Evolutionary conservation across 139 green algal species (phyloP), one percentile per base, ranked within the genome.

Genomic region (Coccomyxa sp.): DNA sequence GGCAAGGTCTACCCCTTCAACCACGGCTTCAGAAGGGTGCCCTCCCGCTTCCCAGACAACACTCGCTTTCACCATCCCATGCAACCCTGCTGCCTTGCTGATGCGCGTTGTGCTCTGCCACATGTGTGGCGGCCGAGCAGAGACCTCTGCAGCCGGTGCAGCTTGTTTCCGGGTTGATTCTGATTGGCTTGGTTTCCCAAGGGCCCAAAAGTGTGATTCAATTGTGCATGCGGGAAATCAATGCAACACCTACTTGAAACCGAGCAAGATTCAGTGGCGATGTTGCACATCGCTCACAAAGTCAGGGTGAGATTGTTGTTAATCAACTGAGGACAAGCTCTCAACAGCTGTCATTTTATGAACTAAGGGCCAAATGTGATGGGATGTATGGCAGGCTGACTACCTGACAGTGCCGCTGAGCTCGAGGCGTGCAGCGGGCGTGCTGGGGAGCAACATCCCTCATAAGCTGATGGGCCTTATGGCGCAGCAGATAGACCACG

Each of bases 1-100:
- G 81, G 74, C 74, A 84, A 84, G 31, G 60, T 84, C 4, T 60
- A 84, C 58, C 71, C 81, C 76, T 60, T 80, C 63, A 71, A 71
- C 63, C 21, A 38, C 71, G 71, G n/a, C 71, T 77, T 45, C 27
- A 31, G 63, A 71, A 71, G 21, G 63, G 63, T 71, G 63, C 18
- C 63, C 7, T 1, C 63, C 18, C 18, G 63, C 63, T 21, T 28
- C 63, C 63, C 63, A 21, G 7, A 21, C 63, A 71, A 25, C 63
- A 28, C 18, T 28, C 63, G 1, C 63, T 71, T 21, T 71, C 10
- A 11, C 18, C 18, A 71, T 28, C 63, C 1, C 63, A n/a, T n/a
- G n/a, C n/a, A 21, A 9, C 38, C 63, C 1, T 71, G 18, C 18
- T 21, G 63, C 18, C 10, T 1, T 11, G 10, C 21, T 71, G 63